Percentiles rank a stretch among this genome's conserved stretches.
Conservation (phyloP, 2,329 filamentous ascomycete species). For the Didymella pomorum region DNA sequence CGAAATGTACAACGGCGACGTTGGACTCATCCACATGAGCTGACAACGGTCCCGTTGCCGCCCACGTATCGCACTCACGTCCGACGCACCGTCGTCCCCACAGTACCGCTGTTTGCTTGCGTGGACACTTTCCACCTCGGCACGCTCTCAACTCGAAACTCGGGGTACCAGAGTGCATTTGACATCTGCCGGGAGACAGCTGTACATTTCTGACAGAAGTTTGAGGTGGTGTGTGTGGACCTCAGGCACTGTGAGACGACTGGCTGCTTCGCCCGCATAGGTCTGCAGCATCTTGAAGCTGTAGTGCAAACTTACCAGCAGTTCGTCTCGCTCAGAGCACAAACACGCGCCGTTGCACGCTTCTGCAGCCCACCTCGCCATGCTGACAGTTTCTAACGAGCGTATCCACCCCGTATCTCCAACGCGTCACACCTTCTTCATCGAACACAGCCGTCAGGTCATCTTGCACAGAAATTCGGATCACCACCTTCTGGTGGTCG, state of each 20-base stretch:
- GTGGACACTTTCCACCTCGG: slow-evolving; percentile 1
- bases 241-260: neutral
- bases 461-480: neutral
- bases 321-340: neutral
- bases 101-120: slow-evolving; percentile 16
- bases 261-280: slow-evolving; percentile 5
- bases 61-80: slow-evolving; percentile 2
- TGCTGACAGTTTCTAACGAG: slow-evolving; percentile 1
- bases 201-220: neutral
- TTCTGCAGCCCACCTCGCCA: neutral
- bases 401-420: neutral
- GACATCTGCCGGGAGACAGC: neutral
- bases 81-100: slow-evolving; percentile 11
- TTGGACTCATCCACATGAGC: slow-evolving; percentile 1
- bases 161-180: neutral
- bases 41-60: slow-evolving; percentile 13
- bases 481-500: neutral
- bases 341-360: slow-evolving; percentile 1
- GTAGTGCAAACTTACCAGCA: slow-evolving; percentile 5
- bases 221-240: neutral
- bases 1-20: slow-evolving; percentile 1
- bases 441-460: neutral
- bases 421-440: neutral
- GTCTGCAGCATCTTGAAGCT: slow-evolving; percentile 1
- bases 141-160: neutral